A percentile compares a stretch with the other conserved stretches of the same genome.
Evolutionary conservation across 805 yeast genomes (phyloP).

Genomic region (Metschnikowia gelsemii): DNA sequence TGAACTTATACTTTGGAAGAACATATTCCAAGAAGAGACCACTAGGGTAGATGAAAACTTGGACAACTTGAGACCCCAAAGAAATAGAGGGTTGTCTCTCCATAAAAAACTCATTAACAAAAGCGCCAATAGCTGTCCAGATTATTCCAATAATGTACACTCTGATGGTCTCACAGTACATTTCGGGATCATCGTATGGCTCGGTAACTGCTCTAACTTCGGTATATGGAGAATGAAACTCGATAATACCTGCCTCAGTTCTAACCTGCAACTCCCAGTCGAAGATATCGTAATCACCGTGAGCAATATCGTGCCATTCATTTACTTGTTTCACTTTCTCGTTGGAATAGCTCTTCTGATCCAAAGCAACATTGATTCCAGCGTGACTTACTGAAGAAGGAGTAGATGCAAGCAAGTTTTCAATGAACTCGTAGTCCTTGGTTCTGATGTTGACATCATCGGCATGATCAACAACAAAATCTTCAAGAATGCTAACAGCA

Average conservation of each 20-base stretch:
- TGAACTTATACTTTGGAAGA: constrained; percentile 42
- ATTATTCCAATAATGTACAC: constrained; percentile 22
- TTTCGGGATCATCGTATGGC: constrained; percentile 37
- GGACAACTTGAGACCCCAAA: constrained; percentile 18
- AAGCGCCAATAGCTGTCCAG: constrained; percentile 31
- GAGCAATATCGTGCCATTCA: constrained; percentile 4
- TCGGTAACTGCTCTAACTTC: constrained; percentile 42
- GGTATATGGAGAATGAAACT: constrained; percentile 42
- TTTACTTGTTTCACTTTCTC: constrained; percentile 1
- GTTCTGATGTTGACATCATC: constrained; percentile 50
- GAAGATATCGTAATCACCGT: constrained; percentile 7
- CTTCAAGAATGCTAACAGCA: constrained; percentile 39
- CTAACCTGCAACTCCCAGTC: constrained; percentile 39
- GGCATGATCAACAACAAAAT: constrained; percentile 40
- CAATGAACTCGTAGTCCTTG: constrained; percentile 35
- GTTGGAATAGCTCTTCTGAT: constrained; percentile 15
- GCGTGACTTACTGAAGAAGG: background rate
- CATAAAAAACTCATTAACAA: constrained; percentile 19
- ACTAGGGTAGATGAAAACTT: constrained; percentile 21
- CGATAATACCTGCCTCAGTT: constrained; percentile 38
- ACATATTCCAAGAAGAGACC: constrained; percentile 39
- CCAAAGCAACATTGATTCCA: constrained; percentile 12
- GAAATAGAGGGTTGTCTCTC: constrained; percentile 20
- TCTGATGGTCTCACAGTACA: constrained; percentile 39
- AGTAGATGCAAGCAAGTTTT: constrained; percentile 15